A percentile compares a stretch with the other conserved stretches of the same genome.
phyloP scores from a whole-genome alignment of 2,329 filamentous ascomycete species.

The Exophiala calicioides region DNA sequence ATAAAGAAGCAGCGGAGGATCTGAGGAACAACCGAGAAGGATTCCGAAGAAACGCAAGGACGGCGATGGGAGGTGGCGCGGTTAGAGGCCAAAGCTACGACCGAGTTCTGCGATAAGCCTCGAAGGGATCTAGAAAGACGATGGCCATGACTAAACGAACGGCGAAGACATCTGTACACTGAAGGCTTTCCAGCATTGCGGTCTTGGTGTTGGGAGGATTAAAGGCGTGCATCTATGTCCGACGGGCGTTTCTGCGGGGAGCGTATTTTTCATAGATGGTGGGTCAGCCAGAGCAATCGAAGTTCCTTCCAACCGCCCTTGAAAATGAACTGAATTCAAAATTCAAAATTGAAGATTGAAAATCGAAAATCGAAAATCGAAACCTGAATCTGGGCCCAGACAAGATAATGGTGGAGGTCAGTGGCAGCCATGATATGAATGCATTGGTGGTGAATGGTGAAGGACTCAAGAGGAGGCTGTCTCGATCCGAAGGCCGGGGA shows the following conservation, averaged over 20 bases:
- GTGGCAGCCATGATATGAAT: too few relatives aligned
- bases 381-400: too few relatives aligned
- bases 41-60: slow-evolving; percentile 88
- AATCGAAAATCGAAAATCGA: too few relatives aligned
- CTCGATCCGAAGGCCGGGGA: slow-evolving; percentile 6
- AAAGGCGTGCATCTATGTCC: too few relatives aligned
- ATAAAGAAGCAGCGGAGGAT: slow-evolving; percentile 96
- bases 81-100: slow-evolving; percentile 77
- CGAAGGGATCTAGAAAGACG: not conserved
- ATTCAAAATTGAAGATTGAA: too few relatives aligned
- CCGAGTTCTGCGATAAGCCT: slow-evolving; percentile 54
- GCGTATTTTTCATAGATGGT: too few relatives aligned
- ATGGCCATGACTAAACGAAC: slow-evolving; percentile 11
- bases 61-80: slow-evolving; percentile 76
- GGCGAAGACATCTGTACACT: slow-evolving; percentile 5
- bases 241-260: too few relatives aligned
- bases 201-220: slow-evolving; percentile 4
- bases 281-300: too few relatives aligned
- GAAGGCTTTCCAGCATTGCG: slow-evolving; percentile 8
- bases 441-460: too few relatives aligned
- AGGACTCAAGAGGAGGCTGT: not conserved
- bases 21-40: slow-evolving; percentile 79
- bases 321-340: too few relatives aligned
- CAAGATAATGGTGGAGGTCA: too few relatives aligned
- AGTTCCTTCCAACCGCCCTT: too few relatives aligned